Evolutionary conservation across 495 filamentous ascomycete species (phyloP), one percentile per base, ranked within the genome.

Genomic region (Podospora didyma): DNA sequence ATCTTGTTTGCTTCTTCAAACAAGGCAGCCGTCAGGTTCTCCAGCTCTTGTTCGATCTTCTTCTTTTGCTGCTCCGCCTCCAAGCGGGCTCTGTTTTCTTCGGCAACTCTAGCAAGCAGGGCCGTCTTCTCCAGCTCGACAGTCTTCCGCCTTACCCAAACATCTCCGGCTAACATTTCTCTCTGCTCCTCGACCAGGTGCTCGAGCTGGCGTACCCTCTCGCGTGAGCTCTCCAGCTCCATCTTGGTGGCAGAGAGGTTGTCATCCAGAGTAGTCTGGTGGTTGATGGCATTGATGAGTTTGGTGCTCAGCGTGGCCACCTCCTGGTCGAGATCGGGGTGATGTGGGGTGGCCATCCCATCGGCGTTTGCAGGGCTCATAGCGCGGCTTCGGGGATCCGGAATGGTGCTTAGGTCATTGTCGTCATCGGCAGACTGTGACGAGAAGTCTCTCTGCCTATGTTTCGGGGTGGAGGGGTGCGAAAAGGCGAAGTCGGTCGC

Each of bases 1-100:
- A 98, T 97, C 82, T 90, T 73, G 61, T 98, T 96, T 31, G 94
- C 94, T 77, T 97, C 93, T 68, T 96, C 90, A 58, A 98, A 97
- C 17, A 98, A 77, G 23, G 89, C 90, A 4, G 90, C 82, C 11
- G 95, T 97, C 51, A 97, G 74, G 46, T 83, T 86, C 72, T 97
- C 94, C 28, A 98, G 76, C 72, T 98, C 94, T 23, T 86, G 83
- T 49, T 81, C 81, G 47, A 85, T 82, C 53, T 95, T 78, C 65
- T 81, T 83, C 66, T 84, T 75, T 42, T 89, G 85, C 65, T 88
- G 85, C 42, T 84, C 81, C 50, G 89, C 83, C 7, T 89, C 81
- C 42, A 88, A 79, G 19, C 82, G 80, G 61, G 82, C 82, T 56
- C 75, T 81, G 54, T 95, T 85, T 61, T 96, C 76, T 56, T 90